Percentiles rank a stretch among this genome's conserved stretches.
phyloP scores from a whole-genome alignment of 768 basidiomycete species.

The Kwoniella sp. region DNA sequence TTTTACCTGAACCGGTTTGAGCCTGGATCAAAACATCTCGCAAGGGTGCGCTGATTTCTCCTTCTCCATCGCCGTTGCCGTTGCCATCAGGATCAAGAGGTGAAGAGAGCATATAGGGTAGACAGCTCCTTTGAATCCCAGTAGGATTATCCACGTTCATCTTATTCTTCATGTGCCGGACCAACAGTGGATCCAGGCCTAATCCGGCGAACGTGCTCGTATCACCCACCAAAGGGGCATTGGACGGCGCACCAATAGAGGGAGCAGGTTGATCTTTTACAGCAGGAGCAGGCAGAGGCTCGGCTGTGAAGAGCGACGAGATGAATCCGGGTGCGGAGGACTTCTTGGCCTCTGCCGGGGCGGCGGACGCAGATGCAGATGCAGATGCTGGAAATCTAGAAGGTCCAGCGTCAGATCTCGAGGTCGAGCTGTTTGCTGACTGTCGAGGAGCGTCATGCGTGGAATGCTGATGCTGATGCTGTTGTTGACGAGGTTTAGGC shows the following conservation, averaged over 20 bases:
- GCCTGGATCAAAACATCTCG: slow-evolving; percentile 91
- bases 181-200: slow-evolving; percentile 78
- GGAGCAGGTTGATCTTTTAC: slow-evolving; percentile 5
- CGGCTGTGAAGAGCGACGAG: slow-evolving; percentile 85
- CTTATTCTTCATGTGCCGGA: slow-evolving; percentile 74
- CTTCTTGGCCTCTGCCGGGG: slow-evolving; percentile 16
- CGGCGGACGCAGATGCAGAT: background rate
- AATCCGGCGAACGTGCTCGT: slow-evolving; percentile 78
- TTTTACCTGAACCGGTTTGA: slow-evolving; percentile 97
- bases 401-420: slow-evolving; percentile 9
- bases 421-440: background rate
- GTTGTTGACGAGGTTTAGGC: slow-evolving; percentile 3
- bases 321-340: slow-evolving; percentile 61
- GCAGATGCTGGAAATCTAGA: slow-evolving; percentile 16
- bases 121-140: slow-evolving; percentile 76
- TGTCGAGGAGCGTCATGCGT: background rate
- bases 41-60: slow-evolving; percentile 50
- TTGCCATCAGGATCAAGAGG: slow-evolving; percentile 37
- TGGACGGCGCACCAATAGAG: slow-evolving; percentile 43
- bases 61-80: slow-evolving; percentile 56
- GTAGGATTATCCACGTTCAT: slow-evolving; percentile 84
- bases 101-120: slow-evolving; percentile 64
- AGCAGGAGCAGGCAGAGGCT: slow-evolving; percentile 59
- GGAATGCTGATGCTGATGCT: slow-evolving; percentile 1
- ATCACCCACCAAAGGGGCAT: slow-evolving; percentile 48